A percentile compares a stretch with the other conserved stretches of the same genome.
Evolutionary conservation across 2,329 filamentous ascomycete species (phyloP).

Genomic region (Trichothecium sympodiale): DNA sequence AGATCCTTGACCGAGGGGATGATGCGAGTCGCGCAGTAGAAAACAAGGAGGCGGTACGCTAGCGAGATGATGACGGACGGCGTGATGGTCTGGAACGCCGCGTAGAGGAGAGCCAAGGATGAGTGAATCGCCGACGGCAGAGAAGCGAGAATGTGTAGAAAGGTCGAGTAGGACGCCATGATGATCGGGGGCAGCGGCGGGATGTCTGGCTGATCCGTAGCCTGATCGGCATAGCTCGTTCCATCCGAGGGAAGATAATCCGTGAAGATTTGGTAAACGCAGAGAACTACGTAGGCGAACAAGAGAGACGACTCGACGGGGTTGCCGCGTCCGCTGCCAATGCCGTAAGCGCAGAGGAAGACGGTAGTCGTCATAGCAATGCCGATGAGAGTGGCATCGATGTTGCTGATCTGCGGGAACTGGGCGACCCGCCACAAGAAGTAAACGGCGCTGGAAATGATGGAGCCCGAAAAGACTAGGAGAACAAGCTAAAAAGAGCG

Average conservation of each 20-base stretch:
- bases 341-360: constrained; percentile 88
- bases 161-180: constrained; percentile 93
- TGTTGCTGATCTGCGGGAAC: constrained; percentile 85
- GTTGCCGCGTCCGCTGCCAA: constrained; percentile 86
- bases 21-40: constrained; percentile 91
- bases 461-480: constrained; percentile 75
- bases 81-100: constrained; percentile 89
- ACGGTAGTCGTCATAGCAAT: constrained; percentile 86
- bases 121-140: constrained; percentile 78
- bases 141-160: constrained; percentile 72
- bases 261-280: constrained; percentile 98
- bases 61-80: constrained; percentile 93
- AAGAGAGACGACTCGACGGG: constrained; percentile 89
- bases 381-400: constrained; percentile 87
- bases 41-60: constrained; percentile 84
- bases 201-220: constrained; percentile 65
- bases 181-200: constrained; percentile 95
- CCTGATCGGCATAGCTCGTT: constrained; percentile 38
- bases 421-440: constrained; percentile 92
- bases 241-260: constrained; percentile 83
- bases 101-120: constrained; percentile 74
- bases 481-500: constrained; percentile 58
- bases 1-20: constrained; percentile 87
- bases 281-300: constrained; percentile 96
- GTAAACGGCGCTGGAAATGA: constrained; percentile 89